Evolutionary conservation across 176 grass and related monocot genomes (phyloP), one percentile per base, ranked within the genome.

Genomic region (Echinochloa phyllopogon): DNA sequence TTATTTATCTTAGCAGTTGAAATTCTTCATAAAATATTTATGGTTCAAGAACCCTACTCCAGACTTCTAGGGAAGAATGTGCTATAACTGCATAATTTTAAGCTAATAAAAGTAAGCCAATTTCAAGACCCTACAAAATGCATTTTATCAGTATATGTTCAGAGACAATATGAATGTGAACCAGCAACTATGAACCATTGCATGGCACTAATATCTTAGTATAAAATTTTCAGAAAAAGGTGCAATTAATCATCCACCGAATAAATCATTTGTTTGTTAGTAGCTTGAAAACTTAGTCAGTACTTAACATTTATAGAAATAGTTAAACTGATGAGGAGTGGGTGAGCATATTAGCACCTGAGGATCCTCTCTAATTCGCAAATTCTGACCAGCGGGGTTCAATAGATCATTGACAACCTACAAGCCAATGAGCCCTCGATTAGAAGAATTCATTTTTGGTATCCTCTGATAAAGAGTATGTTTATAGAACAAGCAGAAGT

Each of bases 361-460:
- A 58, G 86, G 86, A 83, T 98, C 96, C 88, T 95, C 96, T 85
- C 96, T 94, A 76, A 98, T 98, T 80, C 96, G 83, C 89, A 98
- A 88, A 82, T 92, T 95, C 87, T 98, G 96, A 48, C 93, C 93
- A 74, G 96, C 96, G 78, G 96, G 96, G 89, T 98, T 98, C 56
- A 98, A 91, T 42, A 98, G 80, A 95, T 98, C 96, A 92, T 98
- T 98, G 72, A 98, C 89, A 83, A 98, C 95, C 94, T 95, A 76
- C 24, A 81, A 86, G 75, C 44, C 44, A 82, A 68, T 11, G n/a
- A 65, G 65, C 8, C 85, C 49, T 72, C 15, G 44, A 56, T 93
- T 65, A 86, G 74, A 58, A 87, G 7, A 63, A 39, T 48, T 81
- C 37, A 58, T 75, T 82, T 60, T 76, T 51, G 41, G 5, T 64